These are phyloP conservation scores for Peniophora sp. DNA, from an alignment of 1,284 basidiomycete genomes.

Conservation along the genomic window DNA sequence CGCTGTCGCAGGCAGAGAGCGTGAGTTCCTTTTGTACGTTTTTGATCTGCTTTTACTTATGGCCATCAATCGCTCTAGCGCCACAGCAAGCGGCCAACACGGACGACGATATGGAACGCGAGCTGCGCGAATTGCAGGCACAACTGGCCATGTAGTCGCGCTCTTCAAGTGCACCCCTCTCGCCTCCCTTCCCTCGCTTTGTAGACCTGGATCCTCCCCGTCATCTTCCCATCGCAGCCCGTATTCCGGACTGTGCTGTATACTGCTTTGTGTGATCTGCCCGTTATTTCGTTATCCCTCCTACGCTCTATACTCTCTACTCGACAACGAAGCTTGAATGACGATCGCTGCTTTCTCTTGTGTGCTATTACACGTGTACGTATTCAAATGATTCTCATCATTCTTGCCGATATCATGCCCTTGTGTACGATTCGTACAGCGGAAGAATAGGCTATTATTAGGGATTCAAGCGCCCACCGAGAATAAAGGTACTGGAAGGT, in stretches of 20 bases:
- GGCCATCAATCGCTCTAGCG: slow-evolving; percentile 11
- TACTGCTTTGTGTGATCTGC: no score
- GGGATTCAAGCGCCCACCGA: no score
- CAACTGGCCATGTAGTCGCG: slow-evolving; percentile 72
- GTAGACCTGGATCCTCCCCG: background rate
- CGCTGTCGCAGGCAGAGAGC: slow-evolving; percentile 41
- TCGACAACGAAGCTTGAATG: background rate
- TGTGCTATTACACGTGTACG: slow-evolving; percentile 1
- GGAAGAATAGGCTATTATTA: no score
- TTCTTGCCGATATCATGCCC: no score
- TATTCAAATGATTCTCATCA: background rate
- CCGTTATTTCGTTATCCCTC: background rate
- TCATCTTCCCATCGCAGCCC: background rate
- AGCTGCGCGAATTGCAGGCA: slow-evolving; percentile 89
- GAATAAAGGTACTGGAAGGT: no score
- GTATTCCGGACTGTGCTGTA: background rate
- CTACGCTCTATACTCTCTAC: background rate
- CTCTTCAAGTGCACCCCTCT: background rate
- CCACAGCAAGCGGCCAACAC: slow-evolving; percentile 31
- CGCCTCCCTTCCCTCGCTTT: background rate
- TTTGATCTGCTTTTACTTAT: slow-evolving; percentile 6
- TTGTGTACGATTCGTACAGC: no score
- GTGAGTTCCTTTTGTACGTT: slow-evolving; percentile 32
- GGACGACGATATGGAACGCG: slow-evolving; percentile 86
- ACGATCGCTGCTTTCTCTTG: background rate